Evolutionary conservation across 2,329 filamentous ascomycete genomes (phyloP).

Genomic region (Beauveria sp.): DNA sequence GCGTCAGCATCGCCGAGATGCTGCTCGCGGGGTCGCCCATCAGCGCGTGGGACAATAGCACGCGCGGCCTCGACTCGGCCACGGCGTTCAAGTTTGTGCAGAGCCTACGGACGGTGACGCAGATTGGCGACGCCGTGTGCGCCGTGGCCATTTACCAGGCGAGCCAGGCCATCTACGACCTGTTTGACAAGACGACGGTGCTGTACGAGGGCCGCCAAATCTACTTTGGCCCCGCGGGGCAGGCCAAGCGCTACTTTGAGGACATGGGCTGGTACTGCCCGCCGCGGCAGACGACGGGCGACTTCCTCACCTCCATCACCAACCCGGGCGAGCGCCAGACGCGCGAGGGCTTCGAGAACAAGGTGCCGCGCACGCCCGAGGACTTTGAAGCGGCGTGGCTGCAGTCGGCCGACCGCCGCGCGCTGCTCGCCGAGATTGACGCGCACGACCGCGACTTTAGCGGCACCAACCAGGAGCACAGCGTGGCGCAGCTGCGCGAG

Average conservation of each 20-base stretch:
- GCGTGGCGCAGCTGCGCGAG: constrained; percentile 33
- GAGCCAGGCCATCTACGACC: constrained; percentile 59
- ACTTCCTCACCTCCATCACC: constrained; percentile 64
- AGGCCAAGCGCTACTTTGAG: constrained; percentile 59
- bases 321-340: constrained; percentile 52
- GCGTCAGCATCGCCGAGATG: constrained; percentile 76
- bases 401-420: constrained; percentile 35
- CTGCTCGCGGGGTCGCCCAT: constrained; percentile 54
- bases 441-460: constrained; percentile 40
- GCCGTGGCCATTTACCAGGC: constrained; percentile 68
- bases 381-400: constrained; percentile 53
- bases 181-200: constrained; percentile 69
- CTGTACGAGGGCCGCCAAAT: constrained; percentile 73
- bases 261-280: constrained; percentile 62
- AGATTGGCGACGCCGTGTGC: constrained; percentile 54
- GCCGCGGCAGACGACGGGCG: constrained; percentile 56
- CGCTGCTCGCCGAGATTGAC: constrained; percentile 40
- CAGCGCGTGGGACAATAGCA: constrained; percentile 63
- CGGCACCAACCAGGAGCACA: constrained; percentile 30
- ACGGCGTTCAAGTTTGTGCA: constrained; percentile 68
- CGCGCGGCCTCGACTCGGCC: constrained; percentile 63
- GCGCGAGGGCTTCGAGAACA: constrained; percentile 49
- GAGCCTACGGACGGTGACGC: constrained; percentile 55
- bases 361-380: constrained; percentile 59
- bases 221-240: constrained; percentile 57